Conservation (phyloP, 495 filamentous ascomycete genomes). For the Tuber calosporum region DNA sequence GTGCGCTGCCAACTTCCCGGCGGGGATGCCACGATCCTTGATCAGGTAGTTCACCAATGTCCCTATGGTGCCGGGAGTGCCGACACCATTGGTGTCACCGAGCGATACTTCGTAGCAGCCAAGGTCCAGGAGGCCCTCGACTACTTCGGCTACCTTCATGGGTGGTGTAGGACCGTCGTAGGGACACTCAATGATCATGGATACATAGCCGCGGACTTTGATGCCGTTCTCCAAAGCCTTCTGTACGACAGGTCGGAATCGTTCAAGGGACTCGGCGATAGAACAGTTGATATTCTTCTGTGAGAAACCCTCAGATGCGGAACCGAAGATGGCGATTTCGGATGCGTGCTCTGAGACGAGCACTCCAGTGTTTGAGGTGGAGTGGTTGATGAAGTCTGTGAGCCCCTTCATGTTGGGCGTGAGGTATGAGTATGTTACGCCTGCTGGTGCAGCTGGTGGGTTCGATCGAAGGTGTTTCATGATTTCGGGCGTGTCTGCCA, state of each 20-base stretch:
- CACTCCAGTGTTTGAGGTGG: slow-evolving; percentile 46
- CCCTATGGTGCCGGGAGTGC: slow-evolving; percentile 58
- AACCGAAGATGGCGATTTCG: slow-evolving; percentile 85
- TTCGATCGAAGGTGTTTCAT: slow-evolving; percentile 50
- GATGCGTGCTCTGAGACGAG: slow-evolving; percentile 45
- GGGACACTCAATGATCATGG: slow-evolving; percentile 87
- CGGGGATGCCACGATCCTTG: slow-evolving; percentile 65
- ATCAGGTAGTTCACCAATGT: slow-evolving; percentile 48
- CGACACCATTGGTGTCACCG: slow-evolving; percentile 95
- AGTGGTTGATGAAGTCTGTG: slow-evolving; percentile 42
- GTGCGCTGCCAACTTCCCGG: slow-evolving; percentile 78
- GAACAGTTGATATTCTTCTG: slow-evolving; percentile 85
- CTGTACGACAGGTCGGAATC: slow-evolving; percentile 67
- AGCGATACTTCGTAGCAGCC: slow-evolving; percentile 91
- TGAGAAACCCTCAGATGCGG: slow-evolving; percentile 87
- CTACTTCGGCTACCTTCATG: slow-evolving; percentile 71
- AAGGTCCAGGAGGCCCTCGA: slow-evolving; percentile 79
- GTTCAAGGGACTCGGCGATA: slow-evolving; percentile 70
- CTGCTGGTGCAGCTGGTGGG: slow-evolving; percentile 51
- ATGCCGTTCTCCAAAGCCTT: slow-evolving; percentile 63
- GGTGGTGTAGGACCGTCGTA: slow-evolving; percentile 85
- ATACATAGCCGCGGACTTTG: slow-evolving; percentile 85
- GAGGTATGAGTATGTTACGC: slow-evolving; percentile 86
- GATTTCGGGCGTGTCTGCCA: slow-evolving; percentile 83
- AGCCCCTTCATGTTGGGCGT: slow-evolving; percentile 83